Evolutionary conservation across 176 grass and related monocot species (phyloP), one percentile per base, ranked within the genome.

Genomic region (Chrysopogon serrulatus): DNA sequence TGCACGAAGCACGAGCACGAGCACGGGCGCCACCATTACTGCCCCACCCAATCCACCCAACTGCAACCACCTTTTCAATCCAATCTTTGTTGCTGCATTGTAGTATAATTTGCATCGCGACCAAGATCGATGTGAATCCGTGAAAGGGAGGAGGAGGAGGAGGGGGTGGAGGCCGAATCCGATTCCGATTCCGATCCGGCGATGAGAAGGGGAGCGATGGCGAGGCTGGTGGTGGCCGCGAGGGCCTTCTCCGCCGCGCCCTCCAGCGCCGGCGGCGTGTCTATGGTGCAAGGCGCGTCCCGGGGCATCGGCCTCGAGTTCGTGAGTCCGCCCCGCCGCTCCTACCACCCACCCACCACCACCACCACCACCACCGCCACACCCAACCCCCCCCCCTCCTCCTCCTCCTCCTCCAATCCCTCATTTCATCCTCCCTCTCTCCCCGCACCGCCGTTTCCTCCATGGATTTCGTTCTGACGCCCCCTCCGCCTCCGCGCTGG

Each of bases 231-330:
- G 79, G 41, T 54, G 24, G 18, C 51, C 33, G 17, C 71, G 30
- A 79, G 77, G 63, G 92, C n/a, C n/a, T n/a, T n/a, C n/a, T n/a
- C n/a, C n/a, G n/a, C n/a, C n/a, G n/a, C n/a, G n/a, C n/a, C n/a
- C n/a, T n/a, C n/a, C n/a, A n/a, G n/a, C n/a, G n/a, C n/a, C n/a
- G n/a, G n/a, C n/a, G n/a, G n/a, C 68, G 88, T 98, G 81, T 88
- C 93, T 74, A 90, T 98, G 96, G 93, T 98, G 84, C 96, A 95
- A 82, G 89, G 93, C 85, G 89, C 93, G 41, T 95, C 96, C 6
- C 83, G 93, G 60, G 93, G 96, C 68, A 93, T 98, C 79, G 93
- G 91, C 45, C 96, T 95, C 49, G 91, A 98, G 89, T 93, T 98
- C 47, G 96, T 98, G 74, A 90, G 92, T 76, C 48, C 44, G 19